phyloP scores from a whole-genome alignment of 441 rosid genomes.

The Pelargonium citronellum region DNA sequence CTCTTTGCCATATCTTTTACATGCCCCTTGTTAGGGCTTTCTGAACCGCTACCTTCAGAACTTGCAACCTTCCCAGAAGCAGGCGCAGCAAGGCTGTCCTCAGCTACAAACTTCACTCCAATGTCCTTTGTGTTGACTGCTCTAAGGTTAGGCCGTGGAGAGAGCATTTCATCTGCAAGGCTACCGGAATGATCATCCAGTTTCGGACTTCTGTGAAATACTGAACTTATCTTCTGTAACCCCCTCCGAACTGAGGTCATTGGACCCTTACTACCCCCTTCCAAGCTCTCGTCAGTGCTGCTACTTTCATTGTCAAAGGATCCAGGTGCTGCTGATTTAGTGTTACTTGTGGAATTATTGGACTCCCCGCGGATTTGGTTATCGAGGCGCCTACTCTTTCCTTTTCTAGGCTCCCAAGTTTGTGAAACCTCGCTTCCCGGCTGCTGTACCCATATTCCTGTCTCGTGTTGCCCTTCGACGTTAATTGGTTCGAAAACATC shows the following conservation, averaged over 20 bases:
- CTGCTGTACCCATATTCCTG: conserved; percentile 79
- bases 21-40: conserved; percentile 42
- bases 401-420: conserved; percentile 82
- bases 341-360: conserved; percentile 32
- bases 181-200: conserved; percentile 37
- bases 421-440: conserved; percentile 75
- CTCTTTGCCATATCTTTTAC: conserved; percentile 58
- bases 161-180: conserved; percentile 32
- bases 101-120: conserved; percentile 44
- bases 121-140: conserved; percentile 37
- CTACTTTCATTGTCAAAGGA: conserved; percentile 41
- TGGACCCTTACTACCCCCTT: conserved; percentile 26
- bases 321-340: conserved; percentile 29
- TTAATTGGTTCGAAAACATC: conserved; percentile 75
- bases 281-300: conserved; percentile 45
- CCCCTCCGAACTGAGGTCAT: conserved; percentile 37
- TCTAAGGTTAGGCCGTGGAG: conserved; percentile 53
- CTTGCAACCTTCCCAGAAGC: conserved; percentile 33
- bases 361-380: conserved; percentile 36
- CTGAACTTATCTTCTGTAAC: conserved; percentile 42
- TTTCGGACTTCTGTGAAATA: conserved; percentile 49
- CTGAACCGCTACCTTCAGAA: conserved; percentile 37
- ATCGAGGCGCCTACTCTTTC: conserved; percentile 50
- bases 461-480: conserved; percentile 64
- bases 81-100: conserved; percentile 34